Percentiles rank a stretch among this genome's conserved stretches.
Conservation (phyloP, 768 basidiomycete genomes). For the Auriscalpium vulgare region DNA sequence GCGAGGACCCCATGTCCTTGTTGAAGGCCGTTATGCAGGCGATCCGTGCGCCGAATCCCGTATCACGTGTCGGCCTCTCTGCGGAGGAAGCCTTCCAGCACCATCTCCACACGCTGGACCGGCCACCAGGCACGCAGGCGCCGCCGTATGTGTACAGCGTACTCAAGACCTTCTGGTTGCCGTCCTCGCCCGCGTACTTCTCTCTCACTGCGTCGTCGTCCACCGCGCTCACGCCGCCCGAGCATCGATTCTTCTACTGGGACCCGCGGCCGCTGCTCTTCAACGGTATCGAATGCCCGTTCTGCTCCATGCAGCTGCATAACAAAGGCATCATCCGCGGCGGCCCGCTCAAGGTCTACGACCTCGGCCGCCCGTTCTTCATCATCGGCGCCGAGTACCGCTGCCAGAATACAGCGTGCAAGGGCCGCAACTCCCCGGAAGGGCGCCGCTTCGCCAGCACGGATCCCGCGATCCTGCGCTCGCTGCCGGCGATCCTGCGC, state of each 20-base stretch:
- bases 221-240: constrained; percentile 57
- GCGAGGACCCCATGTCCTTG: constrained; percentile 49
- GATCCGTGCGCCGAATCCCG: constrained; percentile 55
- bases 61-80: constrained; percentile 49
- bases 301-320: constrained; percentile 47
- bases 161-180: constrained; percentile 80
- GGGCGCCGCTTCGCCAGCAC: constrained; percentile 66
- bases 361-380: constrained; percentile 74
- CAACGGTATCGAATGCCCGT: constrained; percentile 72
- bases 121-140: constrained; percentile 33
- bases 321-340: constrained; percentile 68
- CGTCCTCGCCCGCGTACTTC: constrained; percentile 70
- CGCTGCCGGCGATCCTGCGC: constrained; percentile 57
- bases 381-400: constrained; percentile 80
- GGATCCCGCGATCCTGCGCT: constrained; percentile 61
- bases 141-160: constrained; percentile 71
- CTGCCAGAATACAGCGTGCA: constrained; percentile 47
- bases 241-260: constrained; percentile 82
- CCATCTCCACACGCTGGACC: constrained; percentile 58
- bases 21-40: constrained; percentile 48
- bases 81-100: constrained; percentile 76
- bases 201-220: constrained; percentile 67
- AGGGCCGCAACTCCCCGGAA: constrained; percentile 34
- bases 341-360: constrained; percentile 73
- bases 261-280: constrained; percentile 78